A percentile compares a stretch with the other conserved stretches of the same genome.
Conservation (phyloP, 257 asterid genomes). For the Solanum rostratum region DNA sequence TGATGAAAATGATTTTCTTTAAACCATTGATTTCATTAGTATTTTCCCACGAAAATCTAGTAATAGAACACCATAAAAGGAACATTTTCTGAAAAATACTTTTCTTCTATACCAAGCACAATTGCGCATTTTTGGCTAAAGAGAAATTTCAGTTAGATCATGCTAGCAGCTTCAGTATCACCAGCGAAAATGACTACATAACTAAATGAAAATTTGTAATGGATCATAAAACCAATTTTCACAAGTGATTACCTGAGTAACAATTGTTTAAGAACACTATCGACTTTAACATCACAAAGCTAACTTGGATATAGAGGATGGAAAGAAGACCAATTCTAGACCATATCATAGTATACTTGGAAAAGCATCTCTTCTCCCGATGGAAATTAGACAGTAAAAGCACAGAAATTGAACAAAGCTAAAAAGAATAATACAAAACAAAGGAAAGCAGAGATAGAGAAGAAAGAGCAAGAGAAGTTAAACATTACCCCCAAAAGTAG, state of each 20-base stretch:
- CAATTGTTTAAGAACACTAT: neutral
- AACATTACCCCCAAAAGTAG: too few relatives aligned
- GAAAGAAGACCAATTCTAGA: neutral
- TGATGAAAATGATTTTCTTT: too few relatives aligned
- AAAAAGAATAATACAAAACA: neutral
- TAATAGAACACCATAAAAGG: too few relatives aligned
- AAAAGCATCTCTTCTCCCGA: neutral
- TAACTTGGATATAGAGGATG: neutral
- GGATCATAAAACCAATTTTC: neutral
- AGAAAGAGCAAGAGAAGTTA: too few relatives aligned
- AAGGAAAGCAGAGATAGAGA: too few relatives aligned
- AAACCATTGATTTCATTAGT: too few relatives aligned
- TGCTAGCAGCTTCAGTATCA: too few relatives aligned
- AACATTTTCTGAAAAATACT: too few relatives aligned
- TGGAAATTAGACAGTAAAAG: neutral
- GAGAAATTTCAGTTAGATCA: too few relatives aligned
- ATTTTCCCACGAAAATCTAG: too few relatives aligned
- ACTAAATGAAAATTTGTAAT: neutral
- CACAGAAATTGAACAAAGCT: neutral
- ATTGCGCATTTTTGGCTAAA: too few relatives aligned
- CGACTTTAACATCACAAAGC: neutral
- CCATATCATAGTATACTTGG: neutral
- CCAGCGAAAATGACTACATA: neutral
- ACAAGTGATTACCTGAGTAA: neutral
- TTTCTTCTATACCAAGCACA: too few relatives aligned